Base-by-base conservation (phyloP, 148 eudicot genomes). In the Pouteria glomerata region DNA sequence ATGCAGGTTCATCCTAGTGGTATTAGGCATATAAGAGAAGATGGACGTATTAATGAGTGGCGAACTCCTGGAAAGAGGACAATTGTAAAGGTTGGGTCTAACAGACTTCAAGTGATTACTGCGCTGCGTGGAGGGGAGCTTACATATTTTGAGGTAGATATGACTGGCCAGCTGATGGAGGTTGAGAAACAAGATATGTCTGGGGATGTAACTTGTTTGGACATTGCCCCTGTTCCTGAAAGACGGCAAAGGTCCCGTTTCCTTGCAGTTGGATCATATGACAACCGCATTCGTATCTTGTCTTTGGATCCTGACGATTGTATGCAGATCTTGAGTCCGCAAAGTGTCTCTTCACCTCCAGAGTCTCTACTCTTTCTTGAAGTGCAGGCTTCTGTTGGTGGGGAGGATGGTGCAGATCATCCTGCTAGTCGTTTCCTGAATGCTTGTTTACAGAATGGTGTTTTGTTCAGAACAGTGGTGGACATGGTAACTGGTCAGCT, bases 401-500 rank as follows among this genome's bases (percentile, higher is more conserved):
- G 99, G 44, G 99, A 95, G 76, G 99, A 95, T 78, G 97, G 99
- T 77, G 99, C 99, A 26, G 99, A 92, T 81, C 99, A 92, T 83
- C 97, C 99, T 66, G 99, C 97, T 52, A 95, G 88, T 72, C 92
- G 92, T 33, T 95, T 92, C 74, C 94, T 95, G 29, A 95, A 95
- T 77, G 92, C 99, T 30, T 97, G 99, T 84, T 68, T 95, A 64
- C 93, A 89, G 70, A 89, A 90, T 63, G 99, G 99, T 66, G 99
- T 95, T 74, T 68, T 95, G 23, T 92, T 92, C 73, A 86, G 99
- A 80, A 92, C 99, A 6, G 99, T 95, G 42, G 99, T 95, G 50
- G 99, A 95, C 73, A 95, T 95, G 99, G 90, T 91, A 51, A 90
- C 97, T 1, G 99, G 99, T 68, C 96, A 92, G 76, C 92, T 95